A percentile compares a stretch with the other conserved stretches of the same genome.
Conservation (phyloP, 306 rosid genomes). For the Casuarina equisetifolia region DNA sequence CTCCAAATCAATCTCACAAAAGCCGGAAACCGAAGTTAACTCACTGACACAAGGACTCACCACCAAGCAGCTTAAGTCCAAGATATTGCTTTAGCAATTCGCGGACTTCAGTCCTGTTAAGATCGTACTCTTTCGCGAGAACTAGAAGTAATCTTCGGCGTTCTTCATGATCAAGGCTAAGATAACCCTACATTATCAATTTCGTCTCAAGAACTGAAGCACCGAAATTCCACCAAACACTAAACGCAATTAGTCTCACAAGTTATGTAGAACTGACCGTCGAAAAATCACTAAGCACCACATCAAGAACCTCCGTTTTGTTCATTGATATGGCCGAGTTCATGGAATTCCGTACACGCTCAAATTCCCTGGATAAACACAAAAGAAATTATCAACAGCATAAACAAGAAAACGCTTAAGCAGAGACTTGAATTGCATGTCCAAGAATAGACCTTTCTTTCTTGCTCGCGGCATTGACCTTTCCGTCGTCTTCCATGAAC, state of each 20-base stretch:
- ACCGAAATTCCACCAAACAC: background rate
- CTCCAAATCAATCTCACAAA: constrained; percentile 27
- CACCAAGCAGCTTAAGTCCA: constrained; percentile 69
- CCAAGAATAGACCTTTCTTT: constrained; percentile 50
- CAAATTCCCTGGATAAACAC: constrained; percentile 49
- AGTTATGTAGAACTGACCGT: constrained; percentile 40
- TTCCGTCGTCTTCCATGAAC: constrained; percentile 7
- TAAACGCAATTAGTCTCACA: background rate
- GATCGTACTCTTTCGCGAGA: constrained; percentile 85
- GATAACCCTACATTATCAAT: constrained; percentile 66
- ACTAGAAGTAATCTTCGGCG: constrained; percentile 63
- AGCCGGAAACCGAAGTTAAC: background rate
- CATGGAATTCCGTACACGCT: constrained; percentile 68
- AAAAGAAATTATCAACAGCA: too few relatives aligned
- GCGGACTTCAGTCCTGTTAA: constrained; percentile 71
- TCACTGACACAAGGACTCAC: constrained; percentile 40
- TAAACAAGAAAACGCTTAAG: background rate
- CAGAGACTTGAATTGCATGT: background rate
- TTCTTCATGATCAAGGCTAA: constrained; percentile 53
- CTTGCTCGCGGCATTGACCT: constrained; percentile 26
- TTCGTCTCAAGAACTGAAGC: constrained; percentile 24
- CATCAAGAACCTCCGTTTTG: constrained; percentile 73
- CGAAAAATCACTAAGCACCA: constrained; percentile 65
- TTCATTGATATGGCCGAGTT: constrained; percentile 71
- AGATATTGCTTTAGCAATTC: constrained; percentile 81